Evolutionary conservation across 2,329 filamentous ascomycete species (phyloP), one percentile per base, ranked within the genome.

Genomic region (Colletotrichum siamense): DNA sequence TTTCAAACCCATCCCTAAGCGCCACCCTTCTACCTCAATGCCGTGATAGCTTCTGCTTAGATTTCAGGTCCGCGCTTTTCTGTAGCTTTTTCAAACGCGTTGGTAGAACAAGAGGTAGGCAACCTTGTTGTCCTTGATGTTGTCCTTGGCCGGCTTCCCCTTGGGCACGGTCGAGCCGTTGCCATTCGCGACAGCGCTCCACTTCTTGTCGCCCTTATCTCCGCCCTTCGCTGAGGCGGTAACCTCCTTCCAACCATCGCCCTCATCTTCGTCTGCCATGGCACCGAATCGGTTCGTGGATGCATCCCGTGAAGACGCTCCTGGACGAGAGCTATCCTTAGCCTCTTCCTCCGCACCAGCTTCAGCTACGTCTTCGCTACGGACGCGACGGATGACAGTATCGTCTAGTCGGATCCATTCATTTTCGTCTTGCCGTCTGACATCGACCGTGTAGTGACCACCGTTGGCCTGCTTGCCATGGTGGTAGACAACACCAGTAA

Each of bases 341-440:
- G 92, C 84, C 76, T 95, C 94, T 81, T 98, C 95, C 81, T 98
- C 95, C 26, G 94, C 92, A 52, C 95, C 96, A 26, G 91, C 94
- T 84, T 96, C 94, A 3, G 95, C 96, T 24, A 99, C 96, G 78
- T 99, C 96, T 81, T 98, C 95, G 77, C 93, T 94, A 71, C 94
- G 92, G 44, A 99, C 92, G 55, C 96, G 94, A 77, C 95, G 92
- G 78, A 99, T 96, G 76, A 95, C 88, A 0, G 97, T 99, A 83
- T 99, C 97, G 81, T 99, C 97, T 79, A 99, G 92, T 71, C 96
- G 95, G 73, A 99, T 94, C 97, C 97, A 99, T 84, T 98, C 96
- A 26, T 92, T 92, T n/a, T 94, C 95, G 82, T 99, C 97, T 84
- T 99, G 96, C 68, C 97, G 94, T 74, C 96, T 93, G 55, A 98